Evolutionary conservation across 495 filamentous ascomycete genomes (phyloP), one percentile per base, ranked within the genome.

Genomic region (Aspergillus homomorphus): DNA sequence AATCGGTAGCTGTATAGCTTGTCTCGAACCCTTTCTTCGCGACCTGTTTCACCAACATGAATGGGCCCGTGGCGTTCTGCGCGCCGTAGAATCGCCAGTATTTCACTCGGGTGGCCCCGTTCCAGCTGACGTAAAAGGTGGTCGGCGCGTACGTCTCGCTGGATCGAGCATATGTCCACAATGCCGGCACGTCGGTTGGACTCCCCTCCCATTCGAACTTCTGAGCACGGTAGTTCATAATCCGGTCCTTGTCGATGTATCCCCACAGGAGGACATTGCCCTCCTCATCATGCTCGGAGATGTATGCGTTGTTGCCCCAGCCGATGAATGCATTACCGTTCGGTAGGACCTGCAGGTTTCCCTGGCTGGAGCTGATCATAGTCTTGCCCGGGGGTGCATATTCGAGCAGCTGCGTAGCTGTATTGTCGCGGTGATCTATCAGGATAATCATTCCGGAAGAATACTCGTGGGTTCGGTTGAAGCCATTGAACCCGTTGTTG

Each of bases 361-460:
- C 85, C 62, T 87, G 85, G 22, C 81, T 84, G 28, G 80, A 83
- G 53, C 81, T 81, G 41, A 80, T 62, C 51, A 86, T 62, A 23
- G 77, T 74, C 12, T 63, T 54, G 14, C 73, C 69, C 0, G 73
- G 71, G 3, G 80, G 76, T 1, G 54, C 61, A 46, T 76, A 83
- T 43, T 78, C 72, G 4, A 69, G 67, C 16, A 74, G 62, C 69
- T 74, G 72, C 15, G 70, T 75, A 2, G 84, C 82, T 6, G 77
- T 83, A 66, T 77, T 78, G 7, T 69, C 70, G 1, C 71, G 66
- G 45, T 82, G 82, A 56, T 87, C 75, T 49, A 87, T 76, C 26
- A 77, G 58, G 30, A 87, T 73, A 45, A 84, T 79, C 78, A 83
- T 84, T 22, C 83, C 84, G 20, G 80, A 76, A 16, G 82, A 84